Conservation (phyloP, 2,329 filamentous ascomycete species). For the Akanthomyces muscarius region DNA sequence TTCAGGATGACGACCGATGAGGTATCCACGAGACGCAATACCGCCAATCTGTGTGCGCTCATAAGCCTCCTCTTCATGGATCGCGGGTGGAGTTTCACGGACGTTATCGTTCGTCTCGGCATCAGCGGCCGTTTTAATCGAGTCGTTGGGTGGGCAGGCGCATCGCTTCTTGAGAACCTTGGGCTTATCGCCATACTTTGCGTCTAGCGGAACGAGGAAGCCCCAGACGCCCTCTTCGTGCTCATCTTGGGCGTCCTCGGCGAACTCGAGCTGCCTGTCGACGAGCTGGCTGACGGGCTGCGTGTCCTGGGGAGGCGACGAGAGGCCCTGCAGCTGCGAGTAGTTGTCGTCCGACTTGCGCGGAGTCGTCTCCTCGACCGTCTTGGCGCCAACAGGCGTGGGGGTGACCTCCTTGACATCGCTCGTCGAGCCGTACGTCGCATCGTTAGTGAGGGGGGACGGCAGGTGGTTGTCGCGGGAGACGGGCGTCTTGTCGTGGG, state of each 20-base stretch:
- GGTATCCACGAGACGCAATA: constrained; percentile 72
- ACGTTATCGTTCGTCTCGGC: constrained; percentile 35
- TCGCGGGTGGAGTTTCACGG: constrained; percentile 40
- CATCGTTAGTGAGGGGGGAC: constrained; percentile 68
- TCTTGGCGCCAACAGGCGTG: constrained; percentile 61
- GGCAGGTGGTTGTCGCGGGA: constrained; percentile 67
- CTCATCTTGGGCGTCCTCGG: constrained; percentile 83
- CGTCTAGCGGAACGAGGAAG: constrained; percentile 80
- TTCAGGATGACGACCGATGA: constrained; percentile 89
- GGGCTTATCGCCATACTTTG: constrained; percentile 61
- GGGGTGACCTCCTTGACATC: constrained; percentile 66
- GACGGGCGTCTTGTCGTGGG: constrained; percentile 53
- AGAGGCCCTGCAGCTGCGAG: constrained; percentile 43
- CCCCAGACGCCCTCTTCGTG: constrained; percentile 87
- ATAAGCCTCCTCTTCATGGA: constrained; percentile 56
- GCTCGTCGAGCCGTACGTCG: constrained; percentile 50
- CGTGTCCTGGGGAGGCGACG: constrained; percentile 61
- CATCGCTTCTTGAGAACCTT: constrained; percentile 70
- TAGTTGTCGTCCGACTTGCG: constrained; percentile 47
- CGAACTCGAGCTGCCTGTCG: constrained; percentile 65
- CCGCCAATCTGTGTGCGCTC: constrained; percentile 59
- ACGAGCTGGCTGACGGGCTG: constrained; percentile 66
- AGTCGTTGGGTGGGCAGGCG: constrained; percentile 60
- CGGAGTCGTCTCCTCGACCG: constrained; percentile 50
- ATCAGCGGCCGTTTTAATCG: constrained; percentile 34